Evolutionary conservation across 2,329 filamentous ascomycete species (phyloP), one percentile per base, ranked within the genome.

Genomic region (Fusarium continuum): DNA sequence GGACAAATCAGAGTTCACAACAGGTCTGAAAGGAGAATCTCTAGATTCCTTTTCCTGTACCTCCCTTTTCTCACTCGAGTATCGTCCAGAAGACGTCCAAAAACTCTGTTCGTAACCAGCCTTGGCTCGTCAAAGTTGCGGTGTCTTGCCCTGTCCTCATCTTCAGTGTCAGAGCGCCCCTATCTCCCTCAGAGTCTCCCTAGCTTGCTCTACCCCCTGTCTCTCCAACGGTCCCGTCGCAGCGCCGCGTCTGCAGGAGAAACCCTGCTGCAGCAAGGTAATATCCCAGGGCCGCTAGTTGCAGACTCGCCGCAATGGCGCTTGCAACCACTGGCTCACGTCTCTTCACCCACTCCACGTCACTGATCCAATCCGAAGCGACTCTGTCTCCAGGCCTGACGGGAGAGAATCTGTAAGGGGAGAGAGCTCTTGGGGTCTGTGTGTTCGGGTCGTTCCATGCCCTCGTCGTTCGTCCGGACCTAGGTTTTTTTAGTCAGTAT

Each of bases 241-340:
- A 38, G 43, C 55, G 58, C 50, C 54, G 43, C 64, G 39, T 48
- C 70, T 73, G 71, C 71, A 72, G 65, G 68, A 71, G 65, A 61
- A 72, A 62, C 70, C 70, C 64, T 69, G 69, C 46, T 67, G 68
- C 69, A 70, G 55, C 65, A 62, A 67, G 67, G 68, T 72, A 73
- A 73, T 73, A 70, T 73, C 69, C 69, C 65, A 61, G 51, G 43
- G 32, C 55, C 67, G 54, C 55, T 73, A 72, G 71, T 56, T 72
- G 70, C 69, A 73, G 64, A 65, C 48, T 61, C 49, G 65, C 44
- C 54, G 65, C 60, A 46, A 64, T 68, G 63, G 68, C 64, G 69
- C 65, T 65, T 67, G 46, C 61, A 72, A 65, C 49, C 64, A 72
- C 64, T 72, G 70, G 70, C 54, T 71, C 65, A 52, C 44, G 52